Conservation (phyloP, 1,139 yeast genomes). For the Candida mesenterica region DNA sequence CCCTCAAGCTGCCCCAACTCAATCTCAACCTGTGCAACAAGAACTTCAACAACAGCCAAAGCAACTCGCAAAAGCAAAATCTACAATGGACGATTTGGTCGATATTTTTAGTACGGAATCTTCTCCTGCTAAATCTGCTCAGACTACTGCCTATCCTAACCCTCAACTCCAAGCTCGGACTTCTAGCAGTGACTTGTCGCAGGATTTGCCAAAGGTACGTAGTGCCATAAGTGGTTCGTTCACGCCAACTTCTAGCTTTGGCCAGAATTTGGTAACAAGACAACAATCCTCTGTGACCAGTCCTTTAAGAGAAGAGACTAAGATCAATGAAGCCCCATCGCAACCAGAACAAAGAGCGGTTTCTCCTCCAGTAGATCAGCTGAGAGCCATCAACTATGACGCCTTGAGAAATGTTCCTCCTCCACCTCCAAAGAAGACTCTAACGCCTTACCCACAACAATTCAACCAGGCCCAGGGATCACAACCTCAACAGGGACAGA, state of each 20-base stretch:
- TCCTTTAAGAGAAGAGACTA: not conserved
- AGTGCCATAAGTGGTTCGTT: conserved; percentile 37
- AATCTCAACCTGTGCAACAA: conserved; percentile 15
- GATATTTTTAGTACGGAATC: conserved; percentile 49
- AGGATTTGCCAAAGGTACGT: conserved; percentile 41
- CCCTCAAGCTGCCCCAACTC: conserved; percentile 15
- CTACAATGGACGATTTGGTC: conserved; percentile 67
- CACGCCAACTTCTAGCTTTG: conserved; percentile 67
- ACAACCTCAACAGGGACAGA: conserved; percentile 1
- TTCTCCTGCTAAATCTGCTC: conserved; percentile 22
- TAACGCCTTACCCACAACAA: conserved; percentile 9
- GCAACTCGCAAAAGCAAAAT: conserved; percentile 25
- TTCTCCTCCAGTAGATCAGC: conserved; percentile 9
- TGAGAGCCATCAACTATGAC: conserved; percentile 39
- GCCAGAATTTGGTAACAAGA: conserved; percentile 52
- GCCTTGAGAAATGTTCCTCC: conserved; percentile 51
- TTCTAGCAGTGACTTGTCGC: conserved; percentile 39
- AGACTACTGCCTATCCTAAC: conserved; percentile 21
- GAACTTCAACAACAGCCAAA: conserved; percentile 11
- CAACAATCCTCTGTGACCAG: conserved; percentile 15
- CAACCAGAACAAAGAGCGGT: not conserved
- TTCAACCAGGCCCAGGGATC: conserved; percentile 14
- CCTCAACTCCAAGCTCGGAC: conserved; percentile 17
- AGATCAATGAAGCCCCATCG: not conserved
- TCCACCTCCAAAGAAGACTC: conserved; percentile 30